Evolutionary conservation across 352 stramenopile genomes (phyloP).

Genomic region (Phytophthora fragariaefolia): DNA sequence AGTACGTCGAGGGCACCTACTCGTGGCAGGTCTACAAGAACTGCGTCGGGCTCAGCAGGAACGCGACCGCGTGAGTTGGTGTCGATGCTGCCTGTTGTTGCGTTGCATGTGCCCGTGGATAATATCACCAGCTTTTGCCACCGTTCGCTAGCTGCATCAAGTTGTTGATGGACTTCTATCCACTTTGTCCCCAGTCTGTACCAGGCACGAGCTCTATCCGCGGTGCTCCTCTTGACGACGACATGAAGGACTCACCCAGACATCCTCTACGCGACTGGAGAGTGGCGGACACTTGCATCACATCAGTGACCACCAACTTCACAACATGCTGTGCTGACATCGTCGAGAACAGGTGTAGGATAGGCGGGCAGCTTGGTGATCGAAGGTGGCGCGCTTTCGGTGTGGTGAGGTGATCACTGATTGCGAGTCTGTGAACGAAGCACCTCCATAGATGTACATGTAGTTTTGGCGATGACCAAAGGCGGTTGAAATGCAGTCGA

Average conservation of each 20-base stretch:
- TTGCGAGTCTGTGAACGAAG: background rate
- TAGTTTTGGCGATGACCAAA: no score
- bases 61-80: slow-evolving; percentile 17
- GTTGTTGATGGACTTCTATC: no score
- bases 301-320: background rate
- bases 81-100: slow-evolving; percentile 27
- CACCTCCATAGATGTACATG: no score
- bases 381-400: background rate
- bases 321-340: background rate
- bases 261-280: background rate
- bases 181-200: no score
- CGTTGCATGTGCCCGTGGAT: slow-evolving; percentile 29
- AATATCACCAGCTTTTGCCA: slow-evolving; percentile 15
- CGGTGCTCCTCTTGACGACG: background rate
- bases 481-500: background rate
- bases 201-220: no score
- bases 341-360: slow-evolving; percentile 1
- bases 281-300: background rate
- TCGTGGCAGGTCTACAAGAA: slow-evolving; percentile 78
- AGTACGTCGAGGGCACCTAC: slow-evolving; percentile 54
- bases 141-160: background rate
- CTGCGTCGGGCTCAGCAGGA: slow-evolving; percentile 44
- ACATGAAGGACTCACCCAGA: background rate
- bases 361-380: slow-evolving; percentile 1
- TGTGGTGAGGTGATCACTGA: background rate